Base-by-base conservation (phyloP, 768 basidiomycete species). In the Mycena polygramma region DNA sequence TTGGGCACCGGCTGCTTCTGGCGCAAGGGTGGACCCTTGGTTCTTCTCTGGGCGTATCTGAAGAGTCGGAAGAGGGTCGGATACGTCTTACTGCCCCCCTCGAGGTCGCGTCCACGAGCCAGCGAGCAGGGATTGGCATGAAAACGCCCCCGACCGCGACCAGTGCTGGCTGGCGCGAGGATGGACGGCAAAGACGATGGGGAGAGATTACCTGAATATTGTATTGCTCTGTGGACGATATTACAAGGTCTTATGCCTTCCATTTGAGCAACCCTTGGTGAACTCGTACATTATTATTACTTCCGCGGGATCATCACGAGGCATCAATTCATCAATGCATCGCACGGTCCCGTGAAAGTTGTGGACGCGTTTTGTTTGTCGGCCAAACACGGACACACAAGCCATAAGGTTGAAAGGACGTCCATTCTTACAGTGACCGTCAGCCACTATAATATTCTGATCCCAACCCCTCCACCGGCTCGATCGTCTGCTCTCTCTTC, bases 11-110 rank as follows among this genome's bases (percentile, higher is more conserved):
- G 45, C 81, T 95, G 37, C 82, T 94, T 0, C 81, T 90, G 77
- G 91, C 90, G 76, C 92, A 92, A 78, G 93, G 93, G 1, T 95
- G 94, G 94, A 81, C 83, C 20, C 93, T 92, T 11, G 94, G 93
- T 1, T 83, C 84, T 26, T 82, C 86, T 4, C 83, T 92, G 20
- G 89, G 89, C 4, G 69, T 75, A 17, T 61, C 77, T 9, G 70
- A 73, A 20, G 77, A 75, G 20, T 30, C 71, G 14, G 77, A 78
- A 14, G 83, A 83, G 37, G 83, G 78, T 39, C 77, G 80, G 43
- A 78, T 75, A 54, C 86, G 85, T 19, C 78, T 90, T 19, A 79
- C 89, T n/a, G 89, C 88, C 35, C 92, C 92, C 2, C 78, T 93
- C 8, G 83, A 89, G 72, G 80, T 89, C 7, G 84, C 77, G 46